These are phyloP conservation scores for Ensete glaucum DNA, from an alignment of 176 grass and related monocot species.

Conservation along the genomic window DNA sequence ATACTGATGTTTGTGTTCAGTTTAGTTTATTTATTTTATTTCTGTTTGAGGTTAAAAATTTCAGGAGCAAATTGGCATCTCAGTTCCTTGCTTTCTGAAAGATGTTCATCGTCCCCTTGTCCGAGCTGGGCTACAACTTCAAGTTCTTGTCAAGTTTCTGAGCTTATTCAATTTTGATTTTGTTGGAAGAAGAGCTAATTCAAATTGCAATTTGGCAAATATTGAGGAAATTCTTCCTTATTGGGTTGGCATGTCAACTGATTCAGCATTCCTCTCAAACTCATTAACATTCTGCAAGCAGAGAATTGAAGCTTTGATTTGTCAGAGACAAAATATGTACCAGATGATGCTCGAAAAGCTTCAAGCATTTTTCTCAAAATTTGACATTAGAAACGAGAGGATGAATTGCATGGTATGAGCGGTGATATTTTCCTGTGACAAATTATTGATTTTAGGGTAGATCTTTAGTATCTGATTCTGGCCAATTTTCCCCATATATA, in stretches of 20 bases:
- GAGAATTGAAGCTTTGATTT: conserved; percentile 43
- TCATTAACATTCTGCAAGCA: conserved; percentile 70
- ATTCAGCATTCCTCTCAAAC: conserved; percentile 41
- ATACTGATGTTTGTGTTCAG: neutral
- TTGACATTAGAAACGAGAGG: conserved; percentile 33
- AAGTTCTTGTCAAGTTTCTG: conserved; percentile 93
- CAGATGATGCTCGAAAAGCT: conserved; percentile 65
- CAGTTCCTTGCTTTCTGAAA: conserved; percentile 83
- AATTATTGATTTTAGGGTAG: neutral
- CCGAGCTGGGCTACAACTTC: conserved; percentile 73
- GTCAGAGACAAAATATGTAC: conserved; percentile 61
- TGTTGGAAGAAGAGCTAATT: conserved; percentile 34
- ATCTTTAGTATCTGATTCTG: neutral
- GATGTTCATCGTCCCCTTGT: conserved; percentile 66
- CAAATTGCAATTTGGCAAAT: conserved; percentile 27
- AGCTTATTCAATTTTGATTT: conserved; percentile 52
- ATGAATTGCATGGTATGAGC: conserved; percentile 31
- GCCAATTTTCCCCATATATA: conserved; percentile 7
- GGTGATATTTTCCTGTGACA: neutral
- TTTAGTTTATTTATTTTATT: neutral
- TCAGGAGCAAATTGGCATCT: conserved; percentile 57
- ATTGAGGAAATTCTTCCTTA: conserved; percentile 63
- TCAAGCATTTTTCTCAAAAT: conserved; percentile 44
- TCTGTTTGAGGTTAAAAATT: conserved; percentile 18
- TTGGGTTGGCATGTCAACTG: conserved; percentile 44